Evolutionary conservation across 768 basidiomycete species (phyloP).

Genomic region (Cytidiella melzeri): DNA sequence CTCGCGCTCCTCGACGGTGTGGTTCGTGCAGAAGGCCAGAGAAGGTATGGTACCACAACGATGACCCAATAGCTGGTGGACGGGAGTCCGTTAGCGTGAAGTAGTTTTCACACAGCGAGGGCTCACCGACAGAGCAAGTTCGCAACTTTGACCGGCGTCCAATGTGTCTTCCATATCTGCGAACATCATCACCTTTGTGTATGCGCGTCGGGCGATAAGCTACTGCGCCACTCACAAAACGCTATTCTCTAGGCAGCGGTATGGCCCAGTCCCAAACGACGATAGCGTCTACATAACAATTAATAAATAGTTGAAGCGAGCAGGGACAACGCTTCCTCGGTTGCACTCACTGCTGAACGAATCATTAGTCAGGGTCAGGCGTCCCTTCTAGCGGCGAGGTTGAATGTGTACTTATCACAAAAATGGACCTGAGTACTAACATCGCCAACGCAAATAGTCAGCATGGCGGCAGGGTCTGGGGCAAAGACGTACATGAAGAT

Average conservation of each 20-base stretch:
- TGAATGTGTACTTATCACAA: conserved; percentile 56
- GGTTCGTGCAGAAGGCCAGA: conserved; percentile 74
- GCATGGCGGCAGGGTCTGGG: too few relatives aligned
- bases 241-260: conserved; percentile 70
- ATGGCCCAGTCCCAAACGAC: conserved; percentile 85
- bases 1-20: conserved; percentile 55
- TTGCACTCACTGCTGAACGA: too few relatives aligned
- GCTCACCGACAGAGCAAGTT: conserved; percentile 80
- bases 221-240: conserved; percentile 46
- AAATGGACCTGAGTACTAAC: conserved; percentile 68
- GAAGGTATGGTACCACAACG: conserved; percentile 67
- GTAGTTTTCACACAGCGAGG: conserved; percentile 14
- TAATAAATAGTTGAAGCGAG: too few relatives aligned
- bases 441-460: neutral
- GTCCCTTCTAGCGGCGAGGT: too few relatives aligned
- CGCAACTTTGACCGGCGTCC: conserved; percentile 79
- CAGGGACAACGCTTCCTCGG: too few relatives aligned
- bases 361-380: too few relatives aligned
- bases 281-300: conserved; percentile 61
- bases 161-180: conserved; percentile 77
- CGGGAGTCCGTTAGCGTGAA: neutral
- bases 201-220: conserved; percentile 8
- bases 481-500: conserved; percentile 66
- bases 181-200: neutral
- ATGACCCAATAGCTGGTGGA: conserved; percentile 73